Conservation (phyloP, 208 protist species). For the Trypanosoma platydactyli region DNA sequence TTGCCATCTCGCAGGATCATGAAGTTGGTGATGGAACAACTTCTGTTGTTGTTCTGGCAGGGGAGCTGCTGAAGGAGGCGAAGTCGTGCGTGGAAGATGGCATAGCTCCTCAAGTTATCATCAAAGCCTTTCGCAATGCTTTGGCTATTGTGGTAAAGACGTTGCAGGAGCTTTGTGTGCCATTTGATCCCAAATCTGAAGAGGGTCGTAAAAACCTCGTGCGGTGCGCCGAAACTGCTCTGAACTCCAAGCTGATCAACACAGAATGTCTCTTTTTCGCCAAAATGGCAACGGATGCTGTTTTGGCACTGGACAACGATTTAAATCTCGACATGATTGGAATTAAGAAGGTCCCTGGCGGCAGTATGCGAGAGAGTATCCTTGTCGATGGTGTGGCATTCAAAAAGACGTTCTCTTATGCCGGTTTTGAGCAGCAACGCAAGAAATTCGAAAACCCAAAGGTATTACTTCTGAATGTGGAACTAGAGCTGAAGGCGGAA, state of each 20-base stretch:
- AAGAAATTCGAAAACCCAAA: constrained; percentile 98
- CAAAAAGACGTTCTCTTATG: constrained; percentile 99
- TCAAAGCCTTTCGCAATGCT: constrained; percentile 94
- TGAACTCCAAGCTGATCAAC: constrained; percentile 99
- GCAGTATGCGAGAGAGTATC: constrained; percentile 97
- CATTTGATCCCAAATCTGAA: constrained; percentile 64
- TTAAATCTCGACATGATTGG: constrained; percentile 98
- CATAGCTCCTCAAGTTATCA: constrained; percentile 99
- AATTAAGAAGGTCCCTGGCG: constrained; percentile 99
- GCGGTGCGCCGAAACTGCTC: constrained; percentile 97
- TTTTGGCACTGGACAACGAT: constrained; percentile 94
- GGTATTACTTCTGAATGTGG: constrained; percentile 99
- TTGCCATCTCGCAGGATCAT: constrained; percentile 97
- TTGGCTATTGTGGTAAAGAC: constrained; percentile 69
- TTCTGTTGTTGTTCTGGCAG: constrained; percentile 99
- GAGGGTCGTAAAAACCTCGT: constrained; percentile 79
- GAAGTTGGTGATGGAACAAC: constrained; percentile 99
- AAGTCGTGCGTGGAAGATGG: constrained; percentile 99
- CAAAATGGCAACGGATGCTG: constrained; percentile 98
- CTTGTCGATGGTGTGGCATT: constrained; percentile 99
- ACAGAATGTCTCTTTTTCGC: constrained; percentile 97
- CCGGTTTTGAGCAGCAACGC: constrained; percentile 99
- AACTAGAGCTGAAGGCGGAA: constrained; percentile 99
- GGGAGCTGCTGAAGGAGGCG: constrained; percentile 97
- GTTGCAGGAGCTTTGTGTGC: constrained; percentile 94